phyloP scores from a whole-genome alignment of 352 stramenopile species.

The Globisporangium paroecandrum region DNA sequence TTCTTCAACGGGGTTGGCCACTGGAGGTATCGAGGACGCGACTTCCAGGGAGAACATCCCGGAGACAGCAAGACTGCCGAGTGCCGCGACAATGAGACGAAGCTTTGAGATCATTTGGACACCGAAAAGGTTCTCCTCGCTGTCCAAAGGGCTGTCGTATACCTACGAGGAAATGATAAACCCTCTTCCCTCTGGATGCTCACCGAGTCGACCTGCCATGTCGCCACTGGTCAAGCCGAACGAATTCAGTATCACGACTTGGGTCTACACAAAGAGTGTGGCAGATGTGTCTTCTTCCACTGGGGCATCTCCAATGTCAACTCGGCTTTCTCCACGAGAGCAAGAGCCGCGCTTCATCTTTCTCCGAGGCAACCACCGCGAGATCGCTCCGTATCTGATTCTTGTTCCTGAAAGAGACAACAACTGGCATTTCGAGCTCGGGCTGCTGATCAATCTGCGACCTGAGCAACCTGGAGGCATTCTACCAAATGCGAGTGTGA shows the following conservation, averaged over 20 bases:
- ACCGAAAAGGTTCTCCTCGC: slow-evolving; percentile 51
- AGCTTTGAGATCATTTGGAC: slow-evolving; percentile 74
- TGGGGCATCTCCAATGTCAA: background rate
- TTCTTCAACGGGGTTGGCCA: background rate
- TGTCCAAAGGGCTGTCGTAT: slow-evolving; percentile 56
- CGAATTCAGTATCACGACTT: slow-evolving; percentile 88
- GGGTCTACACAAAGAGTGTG: slow-evolving; percentile 61
- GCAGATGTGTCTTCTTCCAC: background rate
- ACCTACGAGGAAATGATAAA: slow-evolving; percentile 54
- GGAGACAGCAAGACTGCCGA: slow-evolving; percentile 3
- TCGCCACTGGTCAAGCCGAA: slow-evolving; percentile 56
- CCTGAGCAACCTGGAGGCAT: background rate
- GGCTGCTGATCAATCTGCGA: slow-evolving; percentile 25
- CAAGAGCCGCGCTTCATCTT: slow-evolving; percentile 60
- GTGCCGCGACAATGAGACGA: slow-evolving; percentile 22
- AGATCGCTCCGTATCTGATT: slow-evolving; percentile 64
- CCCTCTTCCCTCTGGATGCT: slow-evolving; percentile 7
- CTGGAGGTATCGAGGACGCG: background rate
- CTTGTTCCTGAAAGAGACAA: slow-evolving; percentile 37
- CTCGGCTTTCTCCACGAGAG: slow-evolving; percentile 3
- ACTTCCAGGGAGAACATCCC: background rate
- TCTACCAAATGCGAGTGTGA: background rate
- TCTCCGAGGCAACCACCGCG: slow-evolving; percentile 53
- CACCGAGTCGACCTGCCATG: slow-evolving; percentile 26
- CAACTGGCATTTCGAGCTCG: slow-evolving; percentile 63